phyloP scores from a whole-genome alignment of 2,329 filamentous ascomycete genomes.

The Alternaria sp. region DNA sequence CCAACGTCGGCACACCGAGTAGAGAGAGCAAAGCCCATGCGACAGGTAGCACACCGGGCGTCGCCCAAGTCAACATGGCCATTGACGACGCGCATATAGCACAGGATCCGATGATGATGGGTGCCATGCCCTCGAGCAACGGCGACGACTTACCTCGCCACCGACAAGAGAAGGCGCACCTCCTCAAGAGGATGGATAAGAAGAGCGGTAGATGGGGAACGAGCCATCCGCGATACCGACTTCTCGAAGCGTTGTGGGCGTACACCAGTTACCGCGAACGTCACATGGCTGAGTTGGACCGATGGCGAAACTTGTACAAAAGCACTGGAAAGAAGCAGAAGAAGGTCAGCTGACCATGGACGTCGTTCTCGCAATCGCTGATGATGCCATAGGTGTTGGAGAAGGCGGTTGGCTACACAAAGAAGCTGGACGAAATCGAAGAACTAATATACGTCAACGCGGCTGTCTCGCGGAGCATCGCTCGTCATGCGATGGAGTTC shows the following conservation, averaged over 20 bases:
- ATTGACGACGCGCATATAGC: neutral
- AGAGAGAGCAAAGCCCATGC: neutral
- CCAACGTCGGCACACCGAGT: neutral
- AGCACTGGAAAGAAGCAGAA: conserved; percentile 37
- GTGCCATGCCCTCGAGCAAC: conserved; percentile 15
- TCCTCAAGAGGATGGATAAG: conserved; percentile 30
- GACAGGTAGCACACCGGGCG: too few species aligned
- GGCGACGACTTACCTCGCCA: conserved; percentile 20
- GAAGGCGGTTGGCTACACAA: conserved; percentile 26
- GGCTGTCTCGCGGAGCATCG: conserved; percentile 57
- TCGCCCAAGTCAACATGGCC: neutral
- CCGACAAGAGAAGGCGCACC: conserved; percentile 29
- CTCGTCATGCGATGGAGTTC: conserved; percentile 56
- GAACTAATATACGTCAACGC: conserved; percentile 58
- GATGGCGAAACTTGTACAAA: conserved; percentile 35
- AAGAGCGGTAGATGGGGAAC: conserved; percentile 30
- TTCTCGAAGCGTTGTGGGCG: conserved; percentile 31
- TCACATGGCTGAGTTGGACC: conserved; percentile 31
- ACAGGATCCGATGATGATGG: conserved; percentile 22
- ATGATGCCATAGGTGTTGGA: conserved; percentile 25
- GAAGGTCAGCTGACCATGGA: conserved; percentile 14
- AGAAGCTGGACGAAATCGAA: conserved; percentile 59
- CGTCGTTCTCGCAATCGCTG: neutral
- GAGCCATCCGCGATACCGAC: conserved; percentile 30
- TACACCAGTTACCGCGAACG: conserved; percentile 30